phyloP scores from a whole-genome alignment of 2,329 filamentous ascomycete genomes.

The Aspergillus udagawae region DNA sequence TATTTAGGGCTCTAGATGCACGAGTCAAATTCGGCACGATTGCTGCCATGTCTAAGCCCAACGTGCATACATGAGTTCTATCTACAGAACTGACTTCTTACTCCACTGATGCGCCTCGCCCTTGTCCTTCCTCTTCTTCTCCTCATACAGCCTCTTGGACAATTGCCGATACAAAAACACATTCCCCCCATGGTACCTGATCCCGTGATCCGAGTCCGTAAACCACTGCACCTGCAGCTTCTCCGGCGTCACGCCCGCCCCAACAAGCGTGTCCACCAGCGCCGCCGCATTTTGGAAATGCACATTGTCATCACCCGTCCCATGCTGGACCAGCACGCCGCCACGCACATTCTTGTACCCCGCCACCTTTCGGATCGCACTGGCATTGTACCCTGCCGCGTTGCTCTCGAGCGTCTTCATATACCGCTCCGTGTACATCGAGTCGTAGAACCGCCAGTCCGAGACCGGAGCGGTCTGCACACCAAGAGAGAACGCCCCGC shows the following conservation, averaged over 20 bases:
- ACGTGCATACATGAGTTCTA: background rate
- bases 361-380: constrained; percentile 53
- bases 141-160: constrained; percentile 57
- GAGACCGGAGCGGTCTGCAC: constrained; percentile 63
- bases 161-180: constrained; percentile 61
- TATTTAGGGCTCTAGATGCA: background rate
- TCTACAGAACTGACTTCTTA: constrained; percentile 27
- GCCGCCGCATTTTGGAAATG: constrained; percentile 66
- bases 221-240: constrained; percentile 63
- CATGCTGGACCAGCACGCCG: constrained; percentile 61
- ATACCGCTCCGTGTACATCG: constrained; percentile 68
- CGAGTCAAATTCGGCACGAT: no score
- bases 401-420: constrained; percentile 62
- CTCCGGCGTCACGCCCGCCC: constrained; percentile 54
- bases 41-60: no score
- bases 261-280: constrained; percentile 59
- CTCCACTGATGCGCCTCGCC: constrained; percentile 46
- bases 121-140: constrained; percentile 51
- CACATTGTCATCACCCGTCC: constrained; percentile 67
- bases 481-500: constrained; percentile 58
- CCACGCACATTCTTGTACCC: constrained; percentile 63
- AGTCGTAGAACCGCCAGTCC: constrained; percentile 69
- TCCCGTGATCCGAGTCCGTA: constrained; percentile 62
- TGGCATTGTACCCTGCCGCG: constrained; percentile 56
- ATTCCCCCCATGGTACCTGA: constrained; percentile 54